Evolutionary conservation across 75 land plant species (phyloP), one percentile per base, ranked within the genome.

Genomic region (Cupressus sempervirens): DNA sequence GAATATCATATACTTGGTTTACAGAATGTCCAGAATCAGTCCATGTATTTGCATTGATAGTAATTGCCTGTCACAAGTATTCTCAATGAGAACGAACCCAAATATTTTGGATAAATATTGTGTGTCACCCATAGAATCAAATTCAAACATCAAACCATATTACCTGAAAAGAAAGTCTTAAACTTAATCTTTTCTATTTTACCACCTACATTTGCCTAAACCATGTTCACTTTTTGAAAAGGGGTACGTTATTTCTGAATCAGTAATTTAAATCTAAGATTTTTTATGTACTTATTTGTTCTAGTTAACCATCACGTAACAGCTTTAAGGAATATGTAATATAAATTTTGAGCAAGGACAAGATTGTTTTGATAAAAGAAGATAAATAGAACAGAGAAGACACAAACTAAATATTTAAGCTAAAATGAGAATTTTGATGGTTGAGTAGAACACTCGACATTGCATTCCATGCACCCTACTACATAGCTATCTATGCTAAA

Each of bases 41-140:
- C 98, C 98, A 96, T 62, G 93, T 90, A 87, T 96, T 96, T 84
- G 93, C 83, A 76, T 82, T 94, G 43, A 96, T 88, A 23, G 98
- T 96, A 9, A 96, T 75, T 34, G 90, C 98, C 98, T 96, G 88
- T 74, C 82, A 58, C 16, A 74, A 46, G 43, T 2, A 79, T 4
- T 9, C 9, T n/a, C 46, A 45, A 45, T 9, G 81, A 79, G 81
- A 11, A 79, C 12, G 23, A 79, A 50, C 45, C 4, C 20, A 45
- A 43, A 79, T 45, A 43, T 79, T 79, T 79, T 79, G 30, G 46
- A 79, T 45, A n/a, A 79, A n/a, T 4, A 10, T 12, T 30, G 12
- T 56, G 23, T 23, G 29, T 23, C 67, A 62, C 67, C 67, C 67
- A 62, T 62, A 23, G 67, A 62, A 62, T 62, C 53, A 50, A 14